phyloP scores from a whole-genome alignment of 257 asterid species.

The Anisodus acutangulus region DNA sequence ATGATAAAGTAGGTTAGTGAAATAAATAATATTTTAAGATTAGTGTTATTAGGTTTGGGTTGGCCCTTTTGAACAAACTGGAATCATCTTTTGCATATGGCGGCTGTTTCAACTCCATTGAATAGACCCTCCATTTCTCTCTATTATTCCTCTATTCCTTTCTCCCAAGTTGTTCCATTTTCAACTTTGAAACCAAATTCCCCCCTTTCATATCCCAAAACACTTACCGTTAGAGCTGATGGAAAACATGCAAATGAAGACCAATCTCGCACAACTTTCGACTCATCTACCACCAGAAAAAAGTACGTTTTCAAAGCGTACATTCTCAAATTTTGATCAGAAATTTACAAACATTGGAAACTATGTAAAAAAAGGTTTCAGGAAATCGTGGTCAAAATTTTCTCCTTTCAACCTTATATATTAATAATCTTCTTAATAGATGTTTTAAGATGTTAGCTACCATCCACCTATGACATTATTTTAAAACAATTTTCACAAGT shows the following conservation, averaged over 20 bases:
- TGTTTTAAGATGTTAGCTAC: constrained; percentile 12
- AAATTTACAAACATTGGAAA: neutral
- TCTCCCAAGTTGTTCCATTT: neutral
- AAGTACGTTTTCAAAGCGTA: neutral
- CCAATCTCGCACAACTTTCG: constrained; percentile 13
- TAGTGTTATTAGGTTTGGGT: too few species aligned
- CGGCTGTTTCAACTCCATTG: constrained; percentile 38
- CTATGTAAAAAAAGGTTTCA: too few species aligned
- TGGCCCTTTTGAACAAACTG: too few species aligned
- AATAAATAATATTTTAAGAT: too few species aligned
- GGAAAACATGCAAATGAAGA: constrained; percentile 21
- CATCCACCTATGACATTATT: neutral
- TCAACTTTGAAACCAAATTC: constrained; percentile 19
- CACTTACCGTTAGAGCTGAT: neutral
- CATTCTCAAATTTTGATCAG: neutral
- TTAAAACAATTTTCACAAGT: constrained; percentile 21
- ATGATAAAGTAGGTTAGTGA: too few species aligned
- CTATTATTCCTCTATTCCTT: neutral
- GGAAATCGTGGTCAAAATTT: too few species aligned
- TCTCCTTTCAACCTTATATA: too few species aligned
- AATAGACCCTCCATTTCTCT: constrained; percentile 7
- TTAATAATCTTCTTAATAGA: neutral
- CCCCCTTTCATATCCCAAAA: constrained; percentile 14
- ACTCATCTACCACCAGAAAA: neutral
- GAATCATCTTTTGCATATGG: constrained; percentile 28